Conservation (phyloP, 305 asterid species). For the Fraxinus greggii region DNA sequence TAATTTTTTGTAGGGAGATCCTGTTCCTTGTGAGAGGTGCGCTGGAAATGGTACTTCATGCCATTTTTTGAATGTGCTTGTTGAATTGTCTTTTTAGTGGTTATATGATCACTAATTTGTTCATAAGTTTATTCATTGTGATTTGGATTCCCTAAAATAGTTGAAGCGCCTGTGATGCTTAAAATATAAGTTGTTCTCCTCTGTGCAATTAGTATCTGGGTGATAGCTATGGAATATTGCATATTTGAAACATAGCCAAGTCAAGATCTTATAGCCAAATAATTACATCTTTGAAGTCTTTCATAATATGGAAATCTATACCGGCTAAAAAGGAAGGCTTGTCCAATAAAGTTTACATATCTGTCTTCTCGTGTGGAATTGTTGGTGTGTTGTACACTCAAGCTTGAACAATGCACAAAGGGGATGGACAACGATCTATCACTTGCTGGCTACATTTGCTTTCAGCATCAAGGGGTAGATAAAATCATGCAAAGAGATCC, state of each 20-base stretch:
- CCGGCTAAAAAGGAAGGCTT: not conserved
- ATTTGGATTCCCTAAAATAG: not conserved
- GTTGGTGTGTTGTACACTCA: not conserved
- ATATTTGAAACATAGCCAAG: not conserved
- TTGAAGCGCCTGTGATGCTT: not conserved
- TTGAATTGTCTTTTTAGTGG: not conserved
- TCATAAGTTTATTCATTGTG: not conserved
- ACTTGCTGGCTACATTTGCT: not conserved
- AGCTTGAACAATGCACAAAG: not conserved
- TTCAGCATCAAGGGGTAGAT: not conserved
- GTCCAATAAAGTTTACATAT: not conserved
- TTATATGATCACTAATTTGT: not conserved
- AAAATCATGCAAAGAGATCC: not conserved
- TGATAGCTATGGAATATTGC: not conserved
- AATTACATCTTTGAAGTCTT: not conserved
- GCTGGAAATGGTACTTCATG: conserved; percentile 77
- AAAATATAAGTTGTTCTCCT: not conserved
- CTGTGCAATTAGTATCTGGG: not conserved
- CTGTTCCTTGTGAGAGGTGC: conserved; percentile 81
- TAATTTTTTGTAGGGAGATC: conserved; percentile 71
- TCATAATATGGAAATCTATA: not conserved
- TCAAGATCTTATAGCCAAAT: not conserved
- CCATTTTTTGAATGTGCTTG: not conserved
- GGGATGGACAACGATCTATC: not conserved
- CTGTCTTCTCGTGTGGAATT: not conserved